A percentile compares a stretch with the other conserved stretches of the same genome.
phyloP scores from a whole-genome alignment of 208 protist genomes.

The Zelonia costaricensis region DNA sequence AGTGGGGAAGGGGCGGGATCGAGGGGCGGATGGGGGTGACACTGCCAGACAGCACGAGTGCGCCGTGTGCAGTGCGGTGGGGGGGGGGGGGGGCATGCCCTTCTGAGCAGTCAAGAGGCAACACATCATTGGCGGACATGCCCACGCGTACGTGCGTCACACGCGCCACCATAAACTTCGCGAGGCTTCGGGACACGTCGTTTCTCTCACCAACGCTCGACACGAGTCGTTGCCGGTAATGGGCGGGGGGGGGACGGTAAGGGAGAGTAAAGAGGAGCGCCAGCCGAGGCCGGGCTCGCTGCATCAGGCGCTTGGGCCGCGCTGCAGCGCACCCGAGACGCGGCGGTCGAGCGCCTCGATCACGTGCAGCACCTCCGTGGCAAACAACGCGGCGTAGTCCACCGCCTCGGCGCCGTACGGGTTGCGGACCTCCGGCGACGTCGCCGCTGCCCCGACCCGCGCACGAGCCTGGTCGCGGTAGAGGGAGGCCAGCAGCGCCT shows the following conservation, averaged over 20 bases:
- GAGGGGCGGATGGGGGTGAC: too few species aligned
- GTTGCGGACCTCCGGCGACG: background rate
- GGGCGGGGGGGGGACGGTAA: background rate
- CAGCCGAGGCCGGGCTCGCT: background rate
- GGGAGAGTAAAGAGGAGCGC: background rate
- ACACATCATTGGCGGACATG: too few species aligned
- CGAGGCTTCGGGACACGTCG: too few species aligned
- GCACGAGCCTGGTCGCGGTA: background rate
- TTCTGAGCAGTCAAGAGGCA: too few species aligned
- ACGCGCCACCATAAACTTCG: too few species aligned
- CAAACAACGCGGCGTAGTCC: constrained; percentile 40
- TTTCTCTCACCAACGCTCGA: too few species aligned
- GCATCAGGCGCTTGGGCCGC: constrained; percentile 4
- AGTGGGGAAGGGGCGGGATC: too few species aligned
- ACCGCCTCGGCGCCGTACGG: constrained; percentile 1
- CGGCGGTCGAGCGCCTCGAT: constrained; percentile 81
- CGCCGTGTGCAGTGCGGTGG: too few species aligned
- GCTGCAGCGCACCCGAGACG: constrained; percentile 67
- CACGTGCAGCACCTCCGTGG: constrained; percentile 74
- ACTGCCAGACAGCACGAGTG: too few species aligned
- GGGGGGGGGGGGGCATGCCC: too few species aligned
- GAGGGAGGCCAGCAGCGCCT: constrained; percentile 2
- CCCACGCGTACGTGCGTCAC: too few species aligned
- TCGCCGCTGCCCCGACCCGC: background rate
- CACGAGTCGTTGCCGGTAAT: too few species aligned